Evolutionary conservation across 768 basidiomycete genomes (phyloP), one percentile per base, ranked within the genome.

Genomic region (Cystobasidium onofrii): DNA sequence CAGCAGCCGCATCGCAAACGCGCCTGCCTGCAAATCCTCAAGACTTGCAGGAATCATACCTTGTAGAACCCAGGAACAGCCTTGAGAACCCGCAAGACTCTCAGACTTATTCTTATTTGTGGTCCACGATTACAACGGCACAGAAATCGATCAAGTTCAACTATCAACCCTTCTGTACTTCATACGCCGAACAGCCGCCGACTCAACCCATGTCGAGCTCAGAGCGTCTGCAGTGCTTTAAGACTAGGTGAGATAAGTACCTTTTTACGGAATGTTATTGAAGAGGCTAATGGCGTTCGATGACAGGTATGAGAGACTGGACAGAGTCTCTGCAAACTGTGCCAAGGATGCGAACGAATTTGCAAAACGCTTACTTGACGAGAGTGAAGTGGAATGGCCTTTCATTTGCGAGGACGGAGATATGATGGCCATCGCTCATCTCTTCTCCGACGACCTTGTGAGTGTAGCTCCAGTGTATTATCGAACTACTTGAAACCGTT

Each of bases 381-480:
- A 62, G 13, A 29, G 36, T 10, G 60, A 73, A 46, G 31, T 43
- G n/a, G 61, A 64, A 50, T 64, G 44, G 62, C 17, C 61, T 6
- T 6, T 52, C 20, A 17, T 50, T 44, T 39, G 41, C 44, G 62
- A 73, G 27, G 73, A 73, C 23, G 73, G 73, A 10, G 73, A 73
- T 31, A 64, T 73, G 73, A 12, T 73, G 39, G 73, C 73, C 31
- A 15, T 73, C 1, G 15, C 44, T 13, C 39, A 54, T 34, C 43
- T 73, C 1, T 52, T 73, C 44, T 73, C 73, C 7, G 62, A 73
- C 15, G 55, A 73, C 36, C 25, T 64, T 20, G 73, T 73, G 36
- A 31, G 69, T n/a, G n/a, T n/a, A n/a, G n/a, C n/a, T n/a, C n/a
- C n/a, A n/a, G n/a, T n/a, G n/a, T n/a, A n/a, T n/a, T n/a, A n/a